Evolutionary conservation across 371 early-diverging fungal genomes (phyloP), one percentile per base, ranked within the genome.

Genomic region (Apophysomyces elegans): DNA sequence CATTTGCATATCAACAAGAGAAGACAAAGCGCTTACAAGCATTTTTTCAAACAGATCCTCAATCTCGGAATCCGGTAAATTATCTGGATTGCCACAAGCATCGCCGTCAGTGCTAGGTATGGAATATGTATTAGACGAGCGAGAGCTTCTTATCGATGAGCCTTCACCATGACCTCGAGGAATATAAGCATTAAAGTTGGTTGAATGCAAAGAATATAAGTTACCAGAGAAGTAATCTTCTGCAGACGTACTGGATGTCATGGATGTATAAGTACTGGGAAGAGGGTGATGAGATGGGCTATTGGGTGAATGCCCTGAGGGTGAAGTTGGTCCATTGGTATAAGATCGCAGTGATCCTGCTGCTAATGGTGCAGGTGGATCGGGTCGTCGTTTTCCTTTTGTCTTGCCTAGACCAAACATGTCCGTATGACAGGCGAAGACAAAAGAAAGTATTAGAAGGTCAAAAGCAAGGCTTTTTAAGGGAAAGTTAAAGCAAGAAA

Each of bases 41-140:
- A 83, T 83, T 43, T 79, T 77, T 64, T 83, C 81, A 72, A 83
- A 83, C 12, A 79, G 41, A 37, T 76, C 75, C 54, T 80, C 78
- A 13, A 83, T 74, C 64, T 83, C 77, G 54, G 21, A 26, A 50
- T 12, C 47, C 35, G 21, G 66, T 71, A 36, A 65, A 56, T 16
- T 62, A 61, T 54, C 69, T 64, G 50, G 21, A 50, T 50, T n/a
- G 35, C 54, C 54, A 16, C 59, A 66, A 8, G 36, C 59, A 21
- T 50, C 54, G 58, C 59, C 54, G 21, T 50, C 54, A 26, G 16
- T 50, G 21, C 54, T 50, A 50, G 54, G 45, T 62, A 69, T 44
- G 63, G 69, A 46, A 64, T 59, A 56, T 59, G 57, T 18, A 32
- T 61, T 47, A 37, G 58, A 14, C 66, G 70, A 36, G 65, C 35